phyloP scores from a whole-genome alignment of 2,329 filamentous ascomycete species.

The Trichoderma semiorbis region DNA sequence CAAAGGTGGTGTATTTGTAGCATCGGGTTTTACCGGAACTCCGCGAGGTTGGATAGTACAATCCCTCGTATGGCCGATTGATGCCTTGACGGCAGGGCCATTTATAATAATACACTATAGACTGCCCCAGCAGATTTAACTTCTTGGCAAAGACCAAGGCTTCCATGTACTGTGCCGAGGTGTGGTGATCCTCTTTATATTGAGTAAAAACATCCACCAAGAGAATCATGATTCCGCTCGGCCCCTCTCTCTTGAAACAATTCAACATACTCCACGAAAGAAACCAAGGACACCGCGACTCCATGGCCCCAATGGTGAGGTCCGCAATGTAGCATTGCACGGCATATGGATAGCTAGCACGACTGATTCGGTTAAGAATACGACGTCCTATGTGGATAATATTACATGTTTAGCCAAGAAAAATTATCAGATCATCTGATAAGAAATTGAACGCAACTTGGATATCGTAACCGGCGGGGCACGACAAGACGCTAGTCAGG shows the following conservation, averaged over 20 bases:
- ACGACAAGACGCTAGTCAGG: not conserved
- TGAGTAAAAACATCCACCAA: not conserved
- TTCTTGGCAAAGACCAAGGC: not conserved
- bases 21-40: conserved; percentile 8
- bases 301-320: not conserved
- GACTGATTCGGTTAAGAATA: not conserved
- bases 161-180: not conserved
- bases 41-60: not conserved
- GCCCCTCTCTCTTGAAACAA: not conserved
- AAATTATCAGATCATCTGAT: conserved; percentile 17
- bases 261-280: not conserved
- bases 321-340: not conserved
- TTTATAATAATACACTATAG: not conserved
- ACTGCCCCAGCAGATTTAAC: not conserved
- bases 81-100: not conserved
- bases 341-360: not conserved
- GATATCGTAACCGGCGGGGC: not conserved
- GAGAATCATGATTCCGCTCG: not conserved
- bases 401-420: not conserved
- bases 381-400: not conserved
- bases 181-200: not conserved
- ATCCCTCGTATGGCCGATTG: conserved; percentile 5
- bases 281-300: not conserved
- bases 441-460: not conserved
- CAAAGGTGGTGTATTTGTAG: conserved; percentile 2